phyloP scores from a whole-genome alignment of 192 early-diverging fungal genomes.

The Mortierella antarctica region DNA sequence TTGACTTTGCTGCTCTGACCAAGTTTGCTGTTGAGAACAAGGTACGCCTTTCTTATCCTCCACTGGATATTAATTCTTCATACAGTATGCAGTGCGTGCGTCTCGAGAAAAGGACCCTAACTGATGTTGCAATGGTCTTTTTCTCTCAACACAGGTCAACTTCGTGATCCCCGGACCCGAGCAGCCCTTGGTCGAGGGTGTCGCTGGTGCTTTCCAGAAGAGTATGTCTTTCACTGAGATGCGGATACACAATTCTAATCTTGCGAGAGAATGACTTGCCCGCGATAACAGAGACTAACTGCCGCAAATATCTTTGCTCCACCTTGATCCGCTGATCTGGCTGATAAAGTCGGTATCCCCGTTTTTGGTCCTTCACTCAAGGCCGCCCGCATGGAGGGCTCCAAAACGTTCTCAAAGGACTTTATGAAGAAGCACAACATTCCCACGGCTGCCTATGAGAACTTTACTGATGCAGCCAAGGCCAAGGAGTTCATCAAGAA shows the following conservation, averaged over 20 bases:
- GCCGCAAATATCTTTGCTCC: not conserved
- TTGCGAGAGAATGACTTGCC: not conserved
- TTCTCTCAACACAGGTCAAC: conserved; percentile 60
- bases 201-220: conserved; percentile 85
- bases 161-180: conserved; percentile 96
- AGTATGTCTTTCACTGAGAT: conserved; percentile 39
- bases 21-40: conserved; percentile 83
- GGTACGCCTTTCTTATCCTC: conserved; percentile 46
- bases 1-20: conserved; percentile 80
- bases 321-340: not conserved
- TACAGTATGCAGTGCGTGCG: not conserved
- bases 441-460: conserved; percentile 92
- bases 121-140: not conserved
- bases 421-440: conserved; percentile 98
- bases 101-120: not conserved
- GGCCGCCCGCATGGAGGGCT: conserved; percentile 95
- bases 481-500: conserved; percentile 27
- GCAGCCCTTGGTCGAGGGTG: conserved; percentile 96
- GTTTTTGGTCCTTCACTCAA: conserved; percentile 91
- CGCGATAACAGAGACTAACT: not conserved
- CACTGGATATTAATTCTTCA: not conserved
- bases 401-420: conserved; percentile 98
- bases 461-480: conserved; percentile 32
- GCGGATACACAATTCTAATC: not conserved
- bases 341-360: conserved; percentile 78